These are phyloP conservation scores for Rubroshorea leprosula DNA, from an alignment of 345 rosid genomes.

Conservation along the genomic window DNA sequence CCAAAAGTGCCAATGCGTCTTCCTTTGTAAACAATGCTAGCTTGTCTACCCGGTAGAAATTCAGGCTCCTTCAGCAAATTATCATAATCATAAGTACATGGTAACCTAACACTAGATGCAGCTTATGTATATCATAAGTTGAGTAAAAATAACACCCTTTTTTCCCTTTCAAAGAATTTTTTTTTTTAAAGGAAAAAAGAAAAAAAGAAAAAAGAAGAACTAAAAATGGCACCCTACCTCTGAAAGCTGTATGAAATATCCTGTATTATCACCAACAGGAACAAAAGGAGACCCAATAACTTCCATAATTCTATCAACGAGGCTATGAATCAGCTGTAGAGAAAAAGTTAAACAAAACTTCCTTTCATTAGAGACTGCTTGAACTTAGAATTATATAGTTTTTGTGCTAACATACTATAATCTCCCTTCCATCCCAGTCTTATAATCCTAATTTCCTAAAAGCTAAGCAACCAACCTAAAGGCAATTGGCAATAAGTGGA, in stretches of 20 bases:
- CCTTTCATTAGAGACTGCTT: not conserved
- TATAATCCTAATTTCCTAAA: not conserved
- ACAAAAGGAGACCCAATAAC: constrained; percentile 66
- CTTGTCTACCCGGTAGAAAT: constrained; percentile 78
- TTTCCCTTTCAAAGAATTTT: too few relatives aligned
- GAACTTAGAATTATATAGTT: not conserved
- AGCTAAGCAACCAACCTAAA: not conserved
- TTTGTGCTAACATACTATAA: not conserved
- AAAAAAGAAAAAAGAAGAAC: constrained; percentile 3
- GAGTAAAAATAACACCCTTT: too few relatives aligned
- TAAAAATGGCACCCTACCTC: constrained; percentile 43
- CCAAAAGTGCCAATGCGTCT: constrained; percentile 69
- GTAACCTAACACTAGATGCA: too few relatives aligned
- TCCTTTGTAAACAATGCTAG: constrained; percentile 71
- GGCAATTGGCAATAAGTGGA: not conserved
- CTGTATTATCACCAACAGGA: constrained; percentile 41
- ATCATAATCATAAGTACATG: not conserved
- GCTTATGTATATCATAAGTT: too few relatives aligned
- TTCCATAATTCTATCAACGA: constrained; percentile 90
- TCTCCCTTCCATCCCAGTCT: not conserved
- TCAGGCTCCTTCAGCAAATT: constrained; percentile 57
- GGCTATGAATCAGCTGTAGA: constrained; percentile 78
- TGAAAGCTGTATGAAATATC: constrained; percentile 56
- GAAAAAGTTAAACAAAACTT: not conserved
- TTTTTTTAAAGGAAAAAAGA: not conserved